Base-by-base conservation (phyloP, 2,329 filamentous ascomycete species). In the Hymenoscyphus fraxineus region DNA sequence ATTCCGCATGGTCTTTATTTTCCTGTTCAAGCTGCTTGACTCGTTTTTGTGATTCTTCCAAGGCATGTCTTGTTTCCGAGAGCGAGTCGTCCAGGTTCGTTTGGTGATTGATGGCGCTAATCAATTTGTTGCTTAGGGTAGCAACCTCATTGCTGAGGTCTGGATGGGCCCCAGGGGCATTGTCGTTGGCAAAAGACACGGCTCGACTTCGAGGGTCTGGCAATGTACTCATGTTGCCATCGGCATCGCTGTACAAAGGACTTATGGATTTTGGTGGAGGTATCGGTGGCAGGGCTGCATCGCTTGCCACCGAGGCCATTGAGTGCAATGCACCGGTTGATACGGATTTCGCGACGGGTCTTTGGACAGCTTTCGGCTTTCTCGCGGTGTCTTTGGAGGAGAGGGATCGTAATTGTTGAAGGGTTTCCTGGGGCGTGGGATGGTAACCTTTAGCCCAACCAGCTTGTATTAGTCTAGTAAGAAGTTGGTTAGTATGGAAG, bases 71-170 rank as follows among this genome's bases (percentile, higher is more conserved):
- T 16, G 93, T 90, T 60, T 87, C 88, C 59, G 92, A 89, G 19
- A 99, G 82, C 12, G 87, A 91, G 77, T 99, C 95, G 77, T 98
- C 95, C 56, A 99, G 84, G 27, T 85, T 88, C 7, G 93, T 97
- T 77, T 97, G 93, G 77, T 96, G 90, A 76, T 99, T 99, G 78
- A 99, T 97, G 56, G 95, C 94, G 74, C 95, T 94, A 72, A 99
- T 94, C 68, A 99, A 87, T 77, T 99, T 99, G 59, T 93, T 94
- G 78, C 93, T 98, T 39, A 99, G 82, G 6, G 91, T 88, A 7
- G 94, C 91, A 35, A 99, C 92, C 78, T 98, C 95, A 64, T 85
- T 80, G 68, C 83, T 83, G 27, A 87, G 78, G 64, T 86, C 85
- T 5, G 84, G 83, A 66, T 86, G 83, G 56, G 80, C 82, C n/a